These are phyloP conservation scores for Sphagnum tenellum DNA, from an alignment of 225 moss, liverwort and hornwort species.

Conservation along the genomic window DNA sequence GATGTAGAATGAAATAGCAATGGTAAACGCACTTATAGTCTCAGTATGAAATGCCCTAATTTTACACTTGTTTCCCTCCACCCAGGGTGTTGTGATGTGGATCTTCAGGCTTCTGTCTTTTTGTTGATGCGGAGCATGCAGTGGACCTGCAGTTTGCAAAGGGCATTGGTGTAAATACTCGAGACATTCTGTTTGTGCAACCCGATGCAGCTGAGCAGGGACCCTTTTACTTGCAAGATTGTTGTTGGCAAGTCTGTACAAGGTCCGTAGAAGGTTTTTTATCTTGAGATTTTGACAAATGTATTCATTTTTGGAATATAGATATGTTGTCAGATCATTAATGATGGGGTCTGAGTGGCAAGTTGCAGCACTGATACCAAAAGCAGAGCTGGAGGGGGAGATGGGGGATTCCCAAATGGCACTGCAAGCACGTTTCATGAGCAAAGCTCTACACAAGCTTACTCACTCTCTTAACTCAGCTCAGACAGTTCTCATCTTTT, in stretches of 20 bases:
- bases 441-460: constrained; percentile 68
- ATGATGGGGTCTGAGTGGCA: constrained; percentile 8
- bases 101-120: constrained; percentile 51
- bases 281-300: not conserved
- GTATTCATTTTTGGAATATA: not conserved
- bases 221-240: constrained; percentile 3
- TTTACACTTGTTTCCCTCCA: too few relatives aligned
- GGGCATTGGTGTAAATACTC: constrained; percentile 61
- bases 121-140: constrained; percentile 80
- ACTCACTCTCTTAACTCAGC: constrained; percentile 70
- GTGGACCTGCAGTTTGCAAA: constrained; percentile 74
- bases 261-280: not conserved
- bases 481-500: constrained; percentile 64
- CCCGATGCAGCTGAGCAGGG: constrained; percentile 72
- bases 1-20: too few relatives aligned
- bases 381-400: constrained; percentile 77
- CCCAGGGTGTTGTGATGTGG: too few relatives aligned
- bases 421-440: constrained; percentile 74
- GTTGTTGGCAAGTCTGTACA: not conserved
- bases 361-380: constrained; percentile 81
- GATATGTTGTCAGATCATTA: not conserved
- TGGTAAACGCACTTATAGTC: too few relatives aligned
- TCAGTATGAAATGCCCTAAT: too few relatives aligned
- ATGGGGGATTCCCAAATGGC: constrained; percentile 85
- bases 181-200: constrained; percentile 60